Percentiles rank a stretch among this genome's conserved stretches.
These are phyloP conservation scores for Leonotis leonurus DNA, from an alignment of 257 asterid genomes.

Conservation along the genomic window DNA sequence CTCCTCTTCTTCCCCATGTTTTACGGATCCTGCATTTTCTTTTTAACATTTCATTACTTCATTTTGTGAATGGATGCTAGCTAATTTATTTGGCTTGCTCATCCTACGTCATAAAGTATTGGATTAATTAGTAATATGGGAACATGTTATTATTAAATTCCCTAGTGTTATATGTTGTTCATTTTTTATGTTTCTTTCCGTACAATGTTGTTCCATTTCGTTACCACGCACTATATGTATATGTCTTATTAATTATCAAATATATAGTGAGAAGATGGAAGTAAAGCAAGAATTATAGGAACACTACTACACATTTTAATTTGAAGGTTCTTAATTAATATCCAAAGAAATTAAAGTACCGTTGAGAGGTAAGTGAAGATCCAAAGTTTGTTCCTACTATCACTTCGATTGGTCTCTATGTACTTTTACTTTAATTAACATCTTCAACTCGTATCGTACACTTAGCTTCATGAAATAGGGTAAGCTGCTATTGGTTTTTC, in stretches of 20 bases:
- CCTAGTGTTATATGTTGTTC: neutral
- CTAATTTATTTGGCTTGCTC: no score
- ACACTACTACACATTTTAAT: neutral
- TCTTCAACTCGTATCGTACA: neutral
- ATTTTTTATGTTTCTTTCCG: neutral
- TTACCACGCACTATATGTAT: neutral
- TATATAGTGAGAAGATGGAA: no score
- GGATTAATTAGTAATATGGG: neutral
- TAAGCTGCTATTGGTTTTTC: no score
- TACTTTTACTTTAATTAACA: neutral
- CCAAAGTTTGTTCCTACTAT: neutral
- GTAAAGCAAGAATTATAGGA: neutral
- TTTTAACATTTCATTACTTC: no score
- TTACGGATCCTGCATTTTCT: constrained; percentile 37
- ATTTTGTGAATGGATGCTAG: no score
- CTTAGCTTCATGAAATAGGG: no score
- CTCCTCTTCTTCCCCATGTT: constrained; percentile 30
- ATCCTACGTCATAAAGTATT: constrained; percentile 15
- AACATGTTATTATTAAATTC: neutral
- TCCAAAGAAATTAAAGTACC: neutral
- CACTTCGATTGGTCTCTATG: neutral
- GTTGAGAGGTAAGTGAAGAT: neutral
- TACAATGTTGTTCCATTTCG: neutral
- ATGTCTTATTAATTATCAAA: no score
- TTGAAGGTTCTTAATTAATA: no score